Base-by-base conservation (phyloP, 345 rosid genomes). In the Hibiscus mutabilis region DNA sequence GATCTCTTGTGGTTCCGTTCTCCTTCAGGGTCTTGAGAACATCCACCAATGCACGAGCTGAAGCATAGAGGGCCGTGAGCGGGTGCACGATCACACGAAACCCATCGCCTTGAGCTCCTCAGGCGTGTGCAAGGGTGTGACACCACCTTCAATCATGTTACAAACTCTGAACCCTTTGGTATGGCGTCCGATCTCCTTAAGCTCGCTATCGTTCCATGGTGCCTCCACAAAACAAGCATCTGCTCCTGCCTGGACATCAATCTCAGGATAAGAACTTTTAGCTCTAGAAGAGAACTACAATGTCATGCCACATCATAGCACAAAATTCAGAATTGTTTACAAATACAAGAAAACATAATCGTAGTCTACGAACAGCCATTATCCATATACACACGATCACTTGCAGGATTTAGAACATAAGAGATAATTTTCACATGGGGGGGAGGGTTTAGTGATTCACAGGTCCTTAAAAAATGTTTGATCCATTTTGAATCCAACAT, bases 141-240 rank as follows among this genome's bases (percentile, higher is more conserved):
- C 70, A 19, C 91, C 87, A 21, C 89, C 86, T 85, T 83, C 88
- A 44, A 82, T 63, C 88, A 81, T 79, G 68, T 86, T 84, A 40
- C 85, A 84, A n/a, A 81, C 75, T 62, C 84, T 74, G 57, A 74
- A 84, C 7, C 80, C 85, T 6, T 79, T 86, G n/a, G 86, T 80
- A 1, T 51, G 63, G 4, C 57, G 57, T 47, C 82, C 85, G 0
- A 79, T 82, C 76, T 84, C 85, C 78, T 73, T 79, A 12, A 81
- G 81, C 72, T 82, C 85, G 21, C 84, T 76, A 9, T 82, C 82
- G 60, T 82, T 78, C 73, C 90, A 74, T 3, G 84, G 86, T 53
- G 81, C 88, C 66, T 86, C 87, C 37, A 80, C 87, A 76, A 82
- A 84, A 47, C 79, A 80, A 19, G 85, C 86, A 86, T 82, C 83